Percentiles rank a stretch among this genome's conserved stretches.
These are phyloP conservation scores for Phyllostachys edulis DNA, from an alignment of 176 grass and related monocot genomes.

Conservation along the genomic window DNA sequence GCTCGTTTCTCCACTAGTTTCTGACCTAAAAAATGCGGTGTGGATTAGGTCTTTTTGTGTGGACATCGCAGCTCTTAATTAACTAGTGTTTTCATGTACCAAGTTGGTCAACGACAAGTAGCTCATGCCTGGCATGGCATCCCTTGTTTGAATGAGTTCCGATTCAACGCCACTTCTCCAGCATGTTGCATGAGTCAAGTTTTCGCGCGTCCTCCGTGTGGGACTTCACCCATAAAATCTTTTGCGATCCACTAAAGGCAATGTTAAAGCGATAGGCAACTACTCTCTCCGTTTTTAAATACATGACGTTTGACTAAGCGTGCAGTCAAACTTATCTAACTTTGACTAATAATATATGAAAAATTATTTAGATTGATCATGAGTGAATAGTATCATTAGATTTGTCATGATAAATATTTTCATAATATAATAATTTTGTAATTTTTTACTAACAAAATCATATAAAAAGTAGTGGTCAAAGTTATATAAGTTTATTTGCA, in stretches of 20 bases:
- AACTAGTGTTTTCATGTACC: background rate
- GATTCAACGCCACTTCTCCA: background rate
- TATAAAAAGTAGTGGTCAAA: too few species aligned
- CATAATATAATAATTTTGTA: too few species aligned
- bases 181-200: background rate
- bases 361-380: too few species aligned
- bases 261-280: background rate
- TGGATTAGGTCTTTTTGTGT: background rate
- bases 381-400: too few species aligned
- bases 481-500: too few species aligned
- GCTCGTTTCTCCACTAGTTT: constrained; percentile 11
- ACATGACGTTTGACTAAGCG: too few species aligned
- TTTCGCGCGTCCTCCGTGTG: background rate
- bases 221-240: background rate
- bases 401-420: too few species aligned
- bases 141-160: background rate
- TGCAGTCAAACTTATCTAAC: too few species aligned
- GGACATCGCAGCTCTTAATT: background rate
- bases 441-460: too few species aligned
- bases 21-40: background rate
- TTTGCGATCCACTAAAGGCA: background rate
- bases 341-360: too few species aligned
- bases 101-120: background rate
- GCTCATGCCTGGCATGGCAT: background rate
- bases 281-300: too few species aligned